These are phyloP conservation scores for Capillidium rhysosporum DNA, from an alignment of 371 early-diverging fungal species.

Conservation along the genomic window DNA sequence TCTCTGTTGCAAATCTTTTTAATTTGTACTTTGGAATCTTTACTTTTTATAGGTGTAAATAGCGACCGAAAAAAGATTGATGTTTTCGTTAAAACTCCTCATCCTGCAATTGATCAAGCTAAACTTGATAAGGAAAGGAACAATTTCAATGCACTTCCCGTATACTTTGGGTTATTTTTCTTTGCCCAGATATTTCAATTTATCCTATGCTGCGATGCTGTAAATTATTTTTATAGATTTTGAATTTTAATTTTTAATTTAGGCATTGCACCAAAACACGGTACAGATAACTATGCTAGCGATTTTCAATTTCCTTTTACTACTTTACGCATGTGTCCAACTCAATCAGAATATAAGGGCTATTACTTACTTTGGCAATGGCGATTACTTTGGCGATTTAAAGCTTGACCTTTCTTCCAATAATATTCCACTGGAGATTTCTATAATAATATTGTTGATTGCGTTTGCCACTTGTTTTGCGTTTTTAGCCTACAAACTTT, in stretches of 20 bases:
- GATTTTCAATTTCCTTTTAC: slow-evolving; percentile 15
- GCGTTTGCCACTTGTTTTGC: slow-evolving; percentile 14
- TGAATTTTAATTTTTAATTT: slow-evolving; percentile 1
- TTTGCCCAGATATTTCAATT: slow-evolving; percentile 20
- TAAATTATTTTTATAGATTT: slow-evolving; percentile 9
- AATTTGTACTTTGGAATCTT: slow-evolving; percentile 13
- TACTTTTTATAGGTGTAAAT: slow-evolving; percentile 11
- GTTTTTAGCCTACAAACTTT: slow-evolving; percentile 29
- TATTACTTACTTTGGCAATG: slow-evolving; percentile 1
- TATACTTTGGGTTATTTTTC: slow-evolving; percentile 19
- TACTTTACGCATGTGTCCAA: slow-evolving; percentile 17
- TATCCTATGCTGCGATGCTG: slow-evolving; percentile 17
- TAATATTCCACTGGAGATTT: slow-evolving; percentile 11
- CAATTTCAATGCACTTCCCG: slow-evolving; percentile 13
- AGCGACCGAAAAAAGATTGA: slow-evolving; percentile 9
- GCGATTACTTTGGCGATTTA: slow-evolving; percentile 7
- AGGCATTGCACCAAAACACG: slow-evolving; percentile 20
- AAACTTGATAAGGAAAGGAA: slow-evolving; percentile 4
- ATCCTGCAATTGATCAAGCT: no score
- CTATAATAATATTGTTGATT: slow-evolving; percentile 13
- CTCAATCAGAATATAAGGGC: background rate
- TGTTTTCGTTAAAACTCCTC: background rate
- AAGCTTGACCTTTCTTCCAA: slow-evolving; percentile 3
- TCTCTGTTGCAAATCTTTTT: slow-evolving; percentile 15
- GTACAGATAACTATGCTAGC: slow-evolving; percentile 19